Evolutionary conservation across 2,329 filamentous ascomycete species (phyloP), one percentile per base, ranked within the genome.

Genomic region (Pseudogymnoascus sp.): DNA sequence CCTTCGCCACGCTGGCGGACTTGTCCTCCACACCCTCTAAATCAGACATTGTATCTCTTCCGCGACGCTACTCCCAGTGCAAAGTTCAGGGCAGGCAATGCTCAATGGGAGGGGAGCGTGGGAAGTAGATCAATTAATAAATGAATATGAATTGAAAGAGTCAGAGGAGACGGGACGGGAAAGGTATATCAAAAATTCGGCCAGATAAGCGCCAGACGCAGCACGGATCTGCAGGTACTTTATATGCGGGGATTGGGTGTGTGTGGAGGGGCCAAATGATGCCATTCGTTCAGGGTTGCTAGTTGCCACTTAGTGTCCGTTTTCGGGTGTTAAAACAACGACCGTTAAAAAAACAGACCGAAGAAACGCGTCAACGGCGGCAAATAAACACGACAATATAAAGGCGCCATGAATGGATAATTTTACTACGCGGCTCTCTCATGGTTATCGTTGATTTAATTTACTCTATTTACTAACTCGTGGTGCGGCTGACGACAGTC

Each of bases 1-100:
- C 94, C 80, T 97, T 99, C 61, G 22, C 57, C 20, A 58, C 57
- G 57, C 57, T 58, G 18, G 57, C 25, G 47, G 25, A 33, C 47
- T 16, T 54, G n/a, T 54, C 47, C 5, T 18, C 28, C 47, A 16
- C 20, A 14, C 47, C 47, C 47, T 54, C 47, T 8, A 54, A 54
- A 14, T 54, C 47, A 35, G 47, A 28, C 47, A 54, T 54, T 54
- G 47, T 54, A 54, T 54, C 28, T 35, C 28, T 54, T 54, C 47
- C 47, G 47, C 47, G 47, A 54, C 47, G 28, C 47, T 54, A 14
- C 47, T 54, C 47, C 47, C 47, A 33, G 47, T 54, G 47, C 47
- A 54, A 54, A 54, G 47, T 33, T 54, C 28, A 54, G 16, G 28
- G 47, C 47, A 54, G 28, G n/a, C 47, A 54, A 54, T 54, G 47